These are phyloP conservation scores for Aspergillus sp. DNA, from an alignment of 2,329 filamentous ascomycete species.

Conservation along the genomic window DNA sequence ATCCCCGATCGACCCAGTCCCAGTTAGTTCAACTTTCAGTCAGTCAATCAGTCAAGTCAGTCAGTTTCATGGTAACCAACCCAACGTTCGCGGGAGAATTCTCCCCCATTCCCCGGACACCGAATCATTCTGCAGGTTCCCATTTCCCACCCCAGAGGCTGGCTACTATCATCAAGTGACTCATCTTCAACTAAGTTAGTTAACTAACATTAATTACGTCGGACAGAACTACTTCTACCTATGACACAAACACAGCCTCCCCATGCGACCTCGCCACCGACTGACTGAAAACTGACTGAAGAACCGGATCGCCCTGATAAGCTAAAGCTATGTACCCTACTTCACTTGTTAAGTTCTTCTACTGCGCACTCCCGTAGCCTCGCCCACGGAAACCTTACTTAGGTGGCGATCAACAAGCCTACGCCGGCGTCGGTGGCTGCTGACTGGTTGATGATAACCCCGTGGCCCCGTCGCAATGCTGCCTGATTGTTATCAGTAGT, in stretches of 20 bases:
- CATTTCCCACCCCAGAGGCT: not conserved
- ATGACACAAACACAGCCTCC: not conserved
- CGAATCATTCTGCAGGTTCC: not conserved
- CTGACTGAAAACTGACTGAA: not conserved
- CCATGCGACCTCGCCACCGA: constrained; percentile 1
- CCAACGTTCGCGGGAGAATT: not conserved
- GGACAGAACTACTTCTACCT: too few relatives aligned
- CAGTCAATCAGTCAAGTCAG: not conserved
- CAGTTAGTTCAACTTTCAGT: not conserved
- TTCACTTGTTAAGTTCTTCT: too few relatives aligned
- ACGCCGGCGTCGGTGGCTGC: not conserved
- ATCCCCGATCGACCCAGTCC: not conserved
- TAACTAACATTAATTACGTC: too few relatives aligned
- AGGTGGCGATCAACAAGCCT: not conserved
- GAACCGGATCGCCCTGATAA: constrained; percentile 5
- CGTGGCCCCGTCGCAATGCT: not conserved
- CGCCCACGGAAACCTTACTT: not conserved
- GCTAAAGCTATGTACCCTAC: not conserved
- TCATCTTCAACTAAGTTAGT: not conserved
- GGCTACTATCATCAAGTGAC: not conserved
- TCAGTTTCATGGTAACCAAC: not conserved
- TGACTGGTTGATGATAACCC: not conserved
- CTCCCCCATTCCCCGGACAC: not conserved
- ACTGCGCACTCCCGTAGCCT: not conserved
- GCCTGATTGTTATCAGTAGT: not conserved